phyloP scores from a whole-genome alignment of 768 basidiomycete genomes.

The Termitomyces sp. region DNA sequence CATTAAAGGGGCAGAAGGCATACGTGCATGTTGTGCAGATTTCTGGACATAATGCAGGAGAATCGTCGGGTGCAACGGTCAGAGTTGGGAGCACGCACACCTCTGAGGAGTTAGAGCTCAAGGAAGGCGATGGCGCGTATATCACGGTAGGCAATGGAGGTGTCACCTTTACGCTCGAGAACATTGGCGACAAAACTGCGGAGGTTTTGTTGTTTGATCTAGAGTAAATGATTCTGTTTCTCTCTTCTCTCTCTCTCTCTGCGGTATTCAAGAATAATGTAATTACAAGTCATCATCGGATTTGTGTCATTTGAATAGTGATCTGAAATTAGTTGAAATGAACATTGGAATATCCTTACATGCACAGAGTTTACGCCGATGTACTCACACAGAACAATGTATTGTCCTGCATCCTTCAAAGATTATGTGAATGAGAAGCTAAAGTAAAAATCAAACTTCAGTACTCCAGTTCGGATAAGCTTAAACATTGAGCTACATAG shows the following conservation, averaged over 20 bases:
- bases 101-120: conserved; percentile 43
- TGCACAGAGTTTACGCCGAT: not conserved
- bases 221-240: conserved; percentile 28
- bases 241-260: too few species aligned
- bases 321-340: too few species aligned
- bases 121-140: conserved; percentile 89
- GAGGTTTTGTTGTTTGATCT: conserved; percentile 83
- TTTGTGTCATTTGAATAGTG: not conserved
- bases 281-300: not conserved
- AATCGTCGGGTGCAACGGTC: conserved; percentile 53
- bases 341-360: too few species aligned
- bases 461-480: too few species aligned
- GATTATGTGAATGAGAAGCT: too few species aligned
- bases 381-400: too few species aligned
- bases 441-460: too few species aligned
- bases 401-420: too few species aligned
- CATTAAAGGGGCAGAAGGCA: conserved; percentile 51
- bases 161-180: conserved; percentile 42
- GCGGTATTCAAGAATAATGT: not conserved
- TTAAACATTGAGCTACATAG: not conserved
- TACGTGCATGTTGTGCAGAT: conserved; percentile 88
- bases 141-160: conserved; percentile 44
- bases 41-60: conserved; percentile 67
- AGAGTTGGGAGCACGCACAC: conserved; percentile 34
- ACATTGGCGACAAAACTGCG: conserved; percentile 57